Conservation (phyloP, 345 rosid species). For the Pistacia integerrima region DNA sequence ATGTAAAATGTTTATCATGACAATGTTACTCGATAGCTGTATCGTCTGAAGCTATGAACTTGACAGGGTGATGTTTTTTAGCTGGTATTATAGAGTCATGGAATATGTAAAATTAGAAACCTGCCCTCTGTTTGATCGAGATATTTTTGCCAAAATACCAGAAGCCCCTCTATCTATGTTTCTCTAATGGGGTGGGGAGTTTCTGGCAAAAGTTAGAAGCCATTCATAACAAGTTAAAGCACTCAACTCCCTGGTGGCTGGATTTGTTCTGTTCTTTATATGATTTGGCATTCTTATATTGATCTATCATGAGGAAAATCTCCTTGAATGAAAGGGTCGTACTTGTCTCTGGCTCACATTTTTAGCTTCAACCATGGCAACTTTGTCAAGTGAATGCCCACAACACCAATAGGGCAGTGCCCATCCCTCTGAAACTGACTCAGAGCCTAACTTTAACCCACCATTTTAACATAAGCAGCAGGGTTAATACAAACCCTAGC, state of each 20-base stretch:
- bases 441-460: too few relatives aligned
- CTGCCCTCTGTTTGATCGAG: neutral
- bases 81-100: neutral
- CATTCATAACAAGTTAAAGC: neutral
- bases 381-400: too few relatives aligned
- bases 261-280: neutral
- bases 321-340: neutral
- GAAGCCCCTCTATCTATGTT: neutral
- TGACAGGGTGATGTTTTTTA: neutral
- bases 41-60: neutral
- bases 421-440: too few relatives aligned
- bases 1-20: conserved; percentile 6
- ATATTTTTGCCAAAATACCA: neutral
- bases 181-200: neutral
- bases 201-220: neutral
- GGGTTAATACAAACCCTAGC: too few relatives aligned
- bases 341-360: neutral
- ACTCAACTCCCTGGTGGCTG: neutral
- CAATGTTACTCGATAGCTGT: neutral
- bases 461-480: too few relatives aligned
- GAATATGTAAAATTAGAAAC: neutral
- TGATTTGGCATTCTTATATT: neutral
- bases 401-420: too few relatives aligned
- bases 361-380: too few relatives aligned
- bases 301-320: neutral